Evolutionary conservation across 2,329 filamentous ascomycete species (phyloP), one percentile per base, ranked within the genome.

Genomic region (Aspergillus quadricinctus): DNA sequence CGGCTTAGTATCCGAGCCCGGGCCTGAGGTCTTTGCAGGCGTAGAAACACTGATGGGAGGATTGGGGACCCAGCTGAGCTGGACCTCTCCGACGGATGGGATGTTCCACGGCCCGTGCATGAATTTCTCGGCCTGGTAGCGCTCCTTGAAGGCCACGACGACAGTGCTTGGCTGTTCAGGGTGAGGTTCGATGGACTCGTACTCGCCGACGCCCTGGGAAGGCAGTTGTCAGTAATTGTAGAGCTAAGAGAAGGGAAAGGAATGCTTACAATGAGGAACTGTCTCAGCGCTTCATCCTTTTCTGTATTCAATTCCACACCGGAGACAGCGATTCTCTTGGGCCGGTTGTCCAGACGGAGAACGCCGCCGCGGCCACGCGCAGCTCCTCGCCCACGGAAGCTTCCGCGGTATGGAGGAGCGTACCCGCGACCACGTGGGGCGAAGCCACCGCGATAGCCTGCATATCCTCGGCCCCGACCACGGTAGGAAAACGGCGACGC

Each of bases 261-360:
- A 48, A 35, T 50, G 68, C 75, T 65, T 70, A 79, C 77, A 63
- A 83, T 73, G n/a, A 86, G 73, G 69, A 81, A 79, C 62, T 83
- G 80, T 52, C 82, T 73, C 54, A 86, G 65, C 4, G 80, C 78
- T 63, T 84, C 82, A 56, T 86, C 83, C 62, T 77, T 77, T 27
- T 77, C 75, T 1, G 76, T 72, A 53, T 77, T 75, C 50, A 76
- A 73, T 62, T 74, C 74, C 29, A 81, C 76, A 7, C 76, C 80
- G 4, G 75, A 73, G 25, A 86, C 74, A 23, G 77, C 77, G 48
- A 86, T 74, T 50, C 79, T 77, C 61, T 78, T 79, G 3, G 83
- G 81, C 27, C 83, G 75, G 61, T 85, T 85, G 64, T 86, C 83
- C 4, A 86, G 74, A 59, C 82, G 76, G 63, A 80, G 77, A 17